phyloP scores from a whole-genome alignment of 176 grass and related monocot species.

The Secale cereale region DNA sequence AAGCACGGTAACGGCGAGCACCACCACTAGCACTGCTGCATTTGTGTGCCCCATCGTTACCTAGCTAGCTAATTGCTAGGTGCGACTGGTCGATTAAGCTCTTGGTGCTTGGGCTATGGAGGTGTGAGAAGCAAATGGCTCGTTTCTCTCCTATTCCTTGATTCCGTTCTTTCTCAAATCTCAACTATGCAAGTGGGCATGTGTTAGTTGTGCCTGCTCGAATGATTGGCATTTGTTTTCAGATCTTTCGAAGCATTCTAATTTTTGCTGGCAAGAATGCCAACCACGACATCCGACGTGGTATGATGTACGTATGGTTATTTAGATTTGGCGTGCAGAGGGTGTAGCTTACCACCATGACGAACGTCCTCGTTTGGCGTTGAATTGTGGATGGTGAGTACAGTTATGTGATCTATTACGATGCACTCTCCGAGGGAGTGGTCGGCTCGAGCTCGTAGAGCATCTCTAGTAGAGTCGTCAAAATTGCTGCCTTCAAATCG shows the following conservation, averaged over 20 bases:
- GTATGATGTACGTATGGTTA: neutral
- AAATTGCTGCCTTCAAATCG: too few relatives aligned
- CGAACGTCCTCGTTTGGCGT: too few relatives aligned
- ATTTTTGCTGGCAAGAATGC: neutral
- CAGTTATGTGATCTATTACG: too few relatives aligned
- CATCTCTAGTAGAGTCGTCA: too few relatives aligned
- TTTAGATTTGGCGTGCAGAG: neutral
- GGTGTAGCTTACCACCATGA: too few relatives aligned
- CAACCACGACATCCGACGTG: neutral
- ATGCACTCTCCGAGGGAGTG: too few relatives aligned
- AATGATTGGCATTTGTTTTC: neutral
- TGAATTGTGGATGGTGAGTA: too few relatives aligned
- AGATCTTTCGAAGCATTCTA: neutral
- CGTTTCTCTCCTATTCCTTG: neutral
- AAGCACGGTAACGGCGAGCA: neutral
- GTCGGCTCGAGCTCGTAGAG: too few relatives aligned
- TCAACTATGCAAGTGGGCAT: neutral
- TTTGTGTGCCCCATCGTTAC: neutral
- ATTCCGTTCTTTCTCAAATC: neutral
- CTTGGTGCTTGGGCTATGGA: neutral
- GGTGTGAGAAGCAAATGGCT: neutral
- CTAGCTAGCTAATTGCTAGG: too few relatives aligned
- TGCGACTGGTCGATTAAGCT: neutral
- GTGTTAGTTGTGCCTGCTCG: neutral
- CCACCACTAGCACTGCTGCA: neutral